phyloP scores from a whole-genome alignment of 768 basidiomycete species.

The Multifurca ochricompacta region DNA sequence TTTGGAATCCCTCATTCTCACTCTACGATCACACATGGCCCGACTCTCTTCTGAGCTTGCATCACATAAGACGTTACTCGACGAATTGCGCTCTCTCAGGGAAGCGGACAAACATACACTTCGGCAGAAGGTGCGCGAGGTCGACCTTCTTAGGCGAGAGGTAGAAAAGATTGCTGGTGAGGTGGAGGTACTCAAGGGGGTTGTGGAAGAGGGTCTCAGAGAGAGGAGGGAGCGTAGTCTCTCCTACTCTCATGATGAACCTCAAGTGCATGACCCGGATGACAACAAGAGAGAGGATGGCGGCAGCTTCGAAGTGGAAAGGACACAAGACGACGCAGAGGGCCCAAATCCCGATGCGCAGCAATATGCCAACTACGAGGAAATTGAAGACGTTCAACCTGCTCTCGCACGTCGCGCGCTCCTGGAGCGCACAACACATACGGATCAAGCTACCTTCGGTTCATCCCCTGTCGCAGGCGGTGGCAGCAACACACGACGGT shows the following conservation, averaged over 20 bases:
- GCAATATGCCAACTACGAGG: conserved; percentile 22
- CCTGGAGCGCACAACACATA: conserved; percentile 43
- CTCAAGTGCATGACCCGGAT: neutral
- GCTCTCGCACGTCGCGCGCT: conserved; percentile 14
- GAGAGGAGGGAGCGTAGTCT: conserved; percentile 53
- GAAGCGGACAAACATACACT: conserved; percentile 54
- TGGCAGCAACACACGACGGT: conserved; percentile 28
- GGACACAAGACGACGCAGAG: conserved; percentile 19
- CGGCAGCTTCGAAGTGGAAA: conserved; percentile 20
- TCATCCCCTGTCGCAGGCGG: conserved; percentile 27
- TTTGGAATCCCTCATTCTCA: conserved; percentile 69
- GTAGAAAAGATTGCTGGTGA: conserved; percentile 79
- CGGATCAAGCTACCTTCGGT: conserved; percentile 47
- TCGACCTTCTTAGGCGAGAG: conserved; percentile 59
- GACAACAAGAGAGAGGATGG: neutral
- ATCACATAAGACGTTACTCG: conserved; percentile 63
- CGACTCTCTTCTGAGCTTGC: conserved; percentile 74
- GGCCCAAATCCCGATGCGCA: conserved; percentile 20
- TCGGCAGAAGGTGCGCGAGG: conserved; percentile 55
- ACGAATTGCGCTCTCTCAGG: conserved; percentile 53
- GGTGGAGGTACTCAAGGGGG: conserved; percentile 77
- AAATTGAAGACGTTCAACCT: conserved; percentile 9
- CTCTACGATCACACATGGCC: conserved; percentile 65
- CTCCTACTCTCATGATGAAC: neutral
- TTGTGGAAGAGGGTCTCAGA: conserved; percentile 80